Percentiles rank a stretch among this genome's conserved stretches.
These are phyloP conservation scores for Nemania bipapillata DNA, from an alignment of 2,329 filamentous ascomycete genomes.

Conservation along the genomic window DNA sequence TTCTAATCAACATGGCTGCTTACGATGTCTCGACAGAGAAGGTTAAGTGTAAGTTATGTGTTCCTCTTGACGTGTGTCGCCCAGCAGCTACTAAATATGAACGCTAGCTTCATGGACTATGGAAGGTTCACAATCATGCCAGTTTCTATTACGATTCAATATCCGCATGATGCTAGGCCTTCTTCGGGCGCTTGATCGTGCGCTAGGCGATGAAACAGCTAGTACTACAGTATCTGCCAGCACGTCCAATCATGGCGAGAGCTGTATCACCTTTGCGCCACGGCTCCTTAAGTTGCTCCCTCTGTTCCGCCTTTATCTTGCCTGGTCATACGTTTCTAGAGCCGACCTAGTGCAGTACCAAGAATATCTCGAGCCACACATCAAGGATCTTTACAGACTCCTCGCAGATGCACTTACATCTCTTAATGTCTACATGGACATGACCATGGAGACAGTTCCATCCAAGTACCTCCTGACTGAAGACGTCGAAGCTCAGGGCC, in stretches of 20 bases:
- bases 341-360: conserved; percentile 60
- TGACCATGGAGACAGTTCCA: conserved; percentile 51
- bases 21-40: conserved; percentile 75
- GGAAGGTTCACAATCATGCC: conserved; percentile 61
- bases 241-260: conserved; percentile 39
- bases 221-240: conserved; percentile 43
- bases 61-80: background rate
- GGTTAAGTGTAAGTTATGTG: conserved; percentile 63
- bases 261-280: conserved; percentile 52
- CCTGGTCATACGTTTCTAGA: conserved; percentile 63
- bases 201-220: conserved; percentile 65
- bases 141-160: conserved; percentile 80
- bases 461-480: conserved; percentile 64
- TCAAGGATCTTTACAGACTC: conserved; percentile 60
- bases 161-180: conserved; percentile 79
- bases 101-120: conserved; percentile 60
- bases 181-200: conserved; percentile 74
- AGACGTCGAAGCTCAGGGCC: conserved; percentile 54
- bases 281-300: conserved; percentile 60
- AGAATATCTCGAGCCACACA: conserved; percentile 58
- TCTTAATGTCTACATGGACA: conserved; percentile 59
- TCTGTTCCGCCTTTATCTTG: conserved; percentile 63
- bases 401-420: conserved; percentile 61
- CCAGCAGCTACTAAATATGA: conserved; percentile 35
- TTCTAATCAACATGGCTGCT: conserved; percentile 86